Evolutionary conservation across 352 stramenopile species (phyloP), one percentile per base, ranked within the genome.

Genomic region (Aphanomyces stellatus): DNA sequence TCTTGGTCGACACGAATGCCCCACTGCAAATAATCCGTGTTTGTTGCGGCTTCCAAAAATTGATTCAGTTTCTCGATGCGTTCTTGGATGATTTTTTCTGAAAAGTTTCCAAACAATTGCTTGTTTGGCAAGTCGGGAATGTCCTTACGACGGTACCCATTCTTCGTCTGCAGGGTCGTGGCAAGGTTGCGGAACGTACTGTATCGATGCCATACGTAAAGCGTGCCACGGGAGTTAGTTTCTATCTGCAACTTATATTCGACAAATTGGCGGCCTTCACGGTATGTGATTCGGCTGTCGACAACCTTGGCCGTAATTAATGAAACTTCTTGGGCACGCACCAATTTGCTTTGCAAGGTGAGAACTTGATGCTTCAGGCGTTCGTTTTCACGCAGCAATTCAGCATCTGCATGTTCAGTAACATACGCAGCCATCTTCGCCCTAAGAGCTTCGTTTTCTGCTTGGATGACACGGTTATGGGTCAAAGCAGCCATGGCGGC

Each of bases 131-230:
- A 56, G 70, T 89, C 81, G 3, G 81, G 81, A 30, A 89, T 88
- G 59, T 87, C 79, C 70, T 89, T 85, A 51, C 77, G 76, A 69
- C 85, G 85, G 72, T 88, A 87, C 28, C 77, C 76, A 62, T 88
- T 87, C 75, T 89, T 89, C 13, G 77, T 85, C 67, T 88, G 77
- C 41, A 89, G 63, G 19, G 81, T 87, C 19, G 77, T 80, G 7
- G 81, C 81, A 25, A 89, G 42, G 72, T 77, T 91, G 80, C 91
- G 72, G 74, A 94, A 94, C 7, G 85, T 94, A 72, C 79, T 90
- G 84, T 94, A 94, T 71, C 85, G 82, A 78, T 94, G 85, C 85
- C 85, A 94, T 4, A 94, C 71, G 67, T 91, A 81, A n/a, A 94
- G 75, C 55, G 85, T 94, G 71, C 85, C 85, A 43, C 83, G 82